Conservation (phyloP, 2,329 filamentous ascomycete genomes). For the Chaetomium sp. region DNA sequence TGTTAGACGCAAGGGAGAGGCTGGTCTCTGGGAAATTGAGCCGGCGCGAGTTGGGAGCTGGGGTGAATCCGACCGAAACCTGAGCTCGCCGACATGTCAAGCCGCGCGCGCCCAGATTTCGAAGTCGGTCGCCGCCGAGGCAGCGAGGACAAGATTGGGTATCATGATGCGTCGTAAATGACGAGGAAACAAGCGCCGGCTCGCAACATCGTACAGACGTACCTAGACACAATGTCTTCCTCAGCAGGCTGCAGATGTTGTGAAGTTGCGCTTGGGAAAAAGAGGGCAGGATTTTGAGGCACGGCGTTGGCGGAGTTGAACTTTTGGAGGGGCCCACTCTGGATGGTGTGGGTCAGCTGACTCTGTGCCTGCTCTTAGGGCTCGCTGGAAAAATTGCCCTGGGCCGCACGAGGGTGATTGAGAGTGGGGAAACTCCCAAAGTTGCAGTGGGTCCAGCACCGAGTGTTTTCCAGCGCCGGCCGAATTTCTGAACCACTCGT, state of each 20-base stretch:
- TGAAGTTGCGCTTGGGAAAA: slow-evolving; percentile 40
- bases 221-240: slow-evolving; percentile 67
- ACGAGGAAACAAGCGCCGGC: slow-evolving; percentile 32
- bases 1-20: slow-evolving; percentile 44
- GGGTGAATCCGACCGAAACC: slow-evolving; percentile 11
- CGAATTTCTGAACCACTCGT: slow-evolving; percentile 29
- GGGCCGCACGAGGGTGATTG: slow-evolving; percentile 9
- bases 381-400: slow-evolving; percentile 32
- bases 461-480: slow-evolving; percentile 22
- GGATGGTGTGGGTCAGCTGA: slow-evolving; percentile 33
- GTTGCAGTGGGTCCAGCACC: slow-evolving; percentile 22
- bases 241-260: slow-evolving; percentile 63
- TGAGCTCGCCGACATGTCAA: slow-evolving; percentile 16
- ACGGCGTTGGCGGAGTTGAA: slow-evolving; percentile 30
- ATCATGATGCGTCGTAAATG: slow-evolving; percentile 38
- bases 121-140: slow-evolving; percentile 18
- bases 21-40: slow-evolving; percentile 15
- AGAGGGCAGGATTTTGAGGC: slow-evolving; percentile 36
- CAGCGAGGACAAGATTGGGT: slow-evolving; percentile 34
- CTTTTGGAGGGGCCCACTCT: slow-evolving; percentile 34
- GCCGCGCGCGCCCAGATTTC: slow-evolving; percentile 12
- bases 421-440: slow-evolving; percentile 17
- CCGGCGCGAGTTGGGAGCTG: slow-evolving; percentile 10
- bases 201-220: slow-evolving; percentile 57
- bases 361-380: slow-evolving; percentile 33